Evolutionary conservation across 1,284 basidiomycete genomes (phyloP).

Genomic region (Puccinia brachypodii): DNA sequence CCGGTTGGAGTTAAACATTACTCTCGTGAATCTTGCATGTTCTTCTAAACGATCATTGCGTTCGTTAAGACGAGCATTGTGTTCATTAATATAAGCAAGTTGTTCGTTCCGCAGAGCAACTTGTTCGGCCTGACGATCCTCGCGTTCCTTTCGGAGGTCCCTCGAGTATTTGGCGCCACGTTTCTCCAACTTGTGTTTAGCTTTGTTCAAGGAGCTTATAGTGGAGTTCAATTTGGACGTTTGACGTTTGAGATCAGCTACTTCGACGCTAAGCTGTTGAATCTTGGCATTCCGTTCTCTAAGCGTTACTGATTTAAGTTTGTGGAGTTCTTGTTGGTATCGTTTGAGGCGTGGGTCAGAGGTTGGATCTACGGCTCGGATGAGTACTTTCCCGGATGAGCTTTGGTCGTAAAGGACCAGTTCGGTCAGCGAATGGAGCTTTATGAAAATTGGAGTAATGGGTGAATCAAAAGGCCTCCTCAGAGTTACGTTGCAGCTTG

Average conservation of each 20-base stretch:
- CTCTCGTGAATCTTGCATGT: not conserved
- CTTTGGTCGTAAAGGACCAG: not conserved
- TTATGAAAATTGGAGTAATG: not conserved
- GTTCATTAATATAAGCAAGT: no score
- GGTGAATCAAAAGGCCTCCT: not conserved
- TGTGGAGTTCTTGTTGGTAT: not conserved
- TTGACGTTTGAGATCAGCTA: not conserved
- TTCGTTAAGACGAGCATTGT: no score
- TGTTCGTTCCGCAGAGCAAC: no score
- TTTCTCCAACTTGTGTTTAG: not conserved
- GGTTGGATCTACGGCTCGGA: not conserved
- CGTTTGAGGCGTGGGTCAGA: not conserved
- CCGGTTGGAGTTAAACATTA: not conserved
- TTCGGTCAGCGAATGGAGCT: constrained; percentile 16
- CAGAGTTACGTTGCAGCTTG: constrained; percentile 8
- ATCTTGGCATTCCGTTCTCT: not conserved
- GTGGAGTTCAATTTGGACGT: not conserved
- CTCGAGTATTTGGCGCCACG: not conserved
- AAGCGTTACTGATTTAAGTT: not conserved
- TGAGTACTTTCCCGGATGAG: not conserved
- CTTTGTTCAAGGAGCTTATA: not conserved
- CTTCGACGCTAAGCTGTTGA: not conserved
- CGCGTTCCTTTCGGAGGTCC: not conserved
- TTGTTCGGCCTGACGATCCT: not conserved
- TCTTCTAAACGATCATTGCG: not conserved